These are phyloP conservation scores for Selenicereus undatus DNA, from an alignment of 148 eudicot genomes.

Conservation along the genomic window DNA sequence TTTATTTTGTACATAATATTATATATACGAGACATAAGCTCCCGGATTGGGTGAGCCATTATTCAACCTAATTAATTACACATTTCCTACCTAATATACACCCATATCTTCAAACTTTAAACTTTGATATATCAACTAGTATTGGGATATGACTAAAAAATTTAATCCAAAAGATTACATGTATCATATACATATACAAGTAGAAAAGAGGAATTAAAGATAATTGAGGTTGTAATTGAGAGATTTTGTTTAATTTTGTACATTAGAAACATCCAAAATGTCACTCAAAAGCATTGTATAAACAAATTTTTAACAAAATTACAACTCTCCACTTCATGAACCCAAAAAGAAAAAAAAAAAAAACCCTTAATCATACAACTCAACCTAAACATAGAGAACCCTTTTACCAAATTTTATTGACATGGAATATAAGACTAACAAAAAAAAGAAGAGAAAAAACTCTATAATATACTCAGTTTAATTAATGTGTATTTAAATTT, in stretches of 20 bases:
- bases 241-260: conserved; percentile 15
- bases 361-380: conserved; percentile 5
- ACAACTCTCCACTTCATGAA: neutral
- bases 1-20: too few relatives aligned
- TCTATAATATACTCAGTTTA: conserved; percentile 13
- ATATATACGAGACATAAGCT: too few relatives aligned
- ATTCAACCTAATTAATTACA: too few relatives aligned
- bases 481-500: too few relatives aligned
- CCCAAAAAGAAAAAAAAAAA: neutral
- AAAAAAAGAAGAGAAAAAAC: too few relatives aligned
- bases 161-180: too few relatives aligned
- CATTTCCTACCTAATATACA: neutral
- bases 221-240: neutral
- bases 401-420: neutral
- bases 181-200: too few relatives aligned
- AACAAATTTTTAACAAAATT: conserved; percentile 20
- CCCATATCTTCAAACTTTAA: neutral
- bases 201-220: neutral
- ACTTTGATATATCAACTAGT: neutral
- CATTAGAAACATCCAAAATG: conserved; percentile 12
- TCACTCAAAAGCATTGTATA: conserved; percentile 6
- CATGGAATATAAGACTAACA: conserved; percentile 5
- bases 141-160: too few relatives aligned
- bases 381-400: neutral
- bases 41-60: too few relatives aligned